Evolutionary conservation across 2,329 filamentous ascomycete genomes (phyloP).

Genomic region (Colletotrichum cereale): DNA sequence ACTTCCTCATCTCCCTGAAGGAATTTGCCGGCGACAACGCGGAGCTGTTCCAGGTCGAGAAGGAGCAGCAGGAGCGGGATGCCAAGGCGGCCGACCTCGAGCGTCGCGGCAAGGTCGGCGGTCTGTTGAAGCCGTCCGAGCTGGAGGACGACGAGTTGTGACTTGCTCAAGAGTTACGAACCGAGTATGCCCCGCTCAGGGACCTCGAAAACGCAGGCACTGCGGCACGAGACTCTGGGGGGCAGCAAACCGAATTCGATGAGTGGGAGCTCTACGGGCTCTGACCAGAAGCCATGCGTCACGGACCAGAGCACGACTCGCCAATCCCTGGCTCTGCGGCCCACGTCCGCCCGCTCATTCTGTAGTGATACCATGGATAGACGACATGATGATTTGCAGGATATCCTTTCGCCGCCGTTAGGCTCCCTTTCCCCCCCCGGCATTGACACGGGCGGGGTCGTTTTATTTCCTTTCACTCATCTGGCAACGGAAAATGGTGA

Average conservation of each 20-base stretch:
- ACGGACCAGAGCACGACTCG: slow-evolving; percentile 38
- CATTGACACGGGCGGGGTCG: slow-evolving; percentile 29
- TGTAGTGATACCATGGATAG: slow-evolving; percentile 42
- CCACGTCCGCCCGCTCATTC: slow-evolving; percentile 35
- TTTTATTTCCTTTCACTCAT: slow-evolving; percentile 38
- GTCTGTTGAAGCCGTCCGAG: slow-evolving; percentile 96
- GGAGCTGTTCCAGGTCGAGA: slow-evolving; percentile 92
- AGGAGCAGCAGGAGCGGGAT: slow-evolving; percentile 90
- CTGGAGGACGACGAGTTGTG: slow-evolving; percentile 92
- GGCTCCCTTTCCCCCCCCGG: slow-evolving; percentile 29
- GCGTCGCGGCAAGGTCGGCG: slow-evolving; percentile 93
- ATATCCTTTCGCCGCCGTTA: slow-evolving; percentile 33
- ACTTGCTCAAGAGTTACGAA: slow-evolving; percentile 79
- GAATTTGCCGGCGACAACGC: slow-evolving; percentile 97
- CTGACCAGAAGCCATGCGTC: slow-evolving; percentile 49
- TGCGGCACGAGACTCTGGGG: slow-evolving; percentile 43
- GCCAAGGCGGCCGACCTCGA: slow-evolving; percentile 91
- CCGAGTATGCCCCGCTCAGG: slow-evolving; percentile 65
- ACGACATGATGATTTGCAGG: slow-evolving; percentile 41
- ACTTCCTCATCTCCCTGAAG: slow-evolving; percentile 97
- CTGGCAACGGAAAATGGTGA: slow-evolving; percentile 38
- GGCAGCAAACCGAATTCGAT: slow-evolving; percentile 59
- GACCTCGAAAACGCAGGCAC: slow-evolving; percentile 46
- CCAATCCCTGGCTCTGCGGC: slow-evolving; percentile 40
- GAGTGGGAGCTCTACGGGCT: slow-evolving; percentile 77